Conservation (phyloP, 2,329 filamentous ascomycete species). For the Mycogone perniciosa region DNA sequence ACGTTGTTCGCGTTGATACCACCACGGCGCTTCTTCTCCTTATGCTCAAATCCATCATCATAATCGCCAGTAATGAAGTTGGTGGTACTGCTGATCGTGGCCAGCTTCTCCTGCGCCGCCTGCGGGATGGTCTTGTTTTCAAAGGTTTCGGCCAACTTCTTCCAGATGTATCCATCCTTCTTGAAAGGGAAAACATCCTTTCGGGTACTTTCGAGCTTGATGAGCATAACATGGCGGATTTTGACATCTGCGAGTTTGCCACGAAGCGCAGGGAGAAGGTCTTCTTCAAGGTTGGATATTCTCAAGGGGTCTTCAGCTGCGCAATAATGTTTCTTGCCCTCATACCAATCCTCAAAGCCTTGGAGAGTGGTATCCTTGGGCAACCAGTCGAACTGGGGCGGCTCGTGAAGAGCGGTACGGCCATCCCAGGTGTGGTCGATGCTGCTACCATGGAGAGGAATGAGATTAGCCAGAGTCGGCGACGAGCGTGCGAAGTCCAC, state of each 20-base stretch:
- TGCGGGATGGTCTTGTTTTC: slow-evolving; percentile 28
- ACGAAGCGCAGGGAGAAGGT: slow-evolving; percentile 23
- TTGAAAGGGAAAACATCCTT: slow-evolving; percentile 39
- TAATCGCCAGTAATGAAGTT: slow-evolving; percentile 29
- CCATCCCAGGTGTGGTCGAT: slow-evolving; percentile 25
- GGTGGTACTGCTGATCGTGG: slow-evolving; percentile 24
- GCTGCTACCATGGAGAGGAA: slow-evolving; percentile 17
- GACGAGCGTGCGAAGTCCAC: slow-evolving; percentile 26
- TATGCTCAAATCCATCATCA: slow-evolving; percentile 26
- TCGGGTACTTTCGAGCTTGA: slow-evolving; percentile 38
- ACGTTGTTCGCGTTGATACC: slow-evolving; percentile 35
- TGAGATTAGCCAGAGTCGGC: slow-evolving; percentile 20
- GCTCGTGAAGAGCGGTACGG: slow-evolving; percentile 20
- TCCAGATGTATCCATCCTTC: slow-evolving; percentile 31
- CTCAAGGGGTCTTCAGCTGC: slow-evolving; percentile 32
- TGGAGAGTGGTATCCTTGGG: slow-evolving; percentile 14
- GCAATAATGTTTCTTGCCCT: slow-evolving; percentile 25
- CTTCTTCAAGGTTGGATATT: slow-evolving; percentile 32
- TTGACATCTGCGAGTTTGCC: slow-evolving; percentile 23
- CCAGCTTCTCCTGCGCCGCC: slow-evolving; percentile 22
- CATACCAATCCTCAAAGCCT: slow-evolving; percentile 26
- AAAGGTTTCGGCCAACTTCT: slow-evolving; percentile 27
- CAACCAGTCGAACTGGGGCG: slow-evolving; percentile 23
- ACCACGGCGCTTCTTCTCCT: slow-evolving; percentile 21
- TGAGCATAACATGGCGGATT: slow-evolving; percentile 35